Percentiles rank a stretch among this genome's conserved stretches.
Conservation (phyloP, 2,329 filamentous ascomycete genomes). For the Diaporthe australafricana region DNA sequence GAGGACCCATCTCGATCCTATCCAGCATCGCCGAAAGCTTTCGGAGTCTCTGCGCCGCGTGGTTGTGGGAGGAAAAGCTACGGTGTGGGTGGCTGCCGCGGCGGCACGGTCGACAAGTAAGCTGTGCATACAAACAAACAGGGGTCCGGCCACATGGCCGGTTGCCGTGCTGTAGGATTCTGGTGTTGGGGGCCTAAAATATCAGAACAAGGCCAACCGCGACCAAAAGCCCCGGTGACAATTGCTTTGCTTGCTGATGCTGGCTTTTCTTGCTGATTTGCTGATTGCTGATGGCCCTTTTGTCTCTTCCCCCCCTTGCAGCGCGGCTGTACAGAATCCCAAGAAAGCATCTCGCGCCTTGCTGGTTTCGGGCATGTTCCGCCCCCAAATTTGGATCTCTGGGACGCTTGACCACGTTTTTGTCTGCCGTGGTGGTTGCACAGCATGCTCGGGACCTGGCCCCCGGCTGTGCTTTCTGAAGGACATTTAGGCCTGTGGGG, state of each 20-base stretch:
- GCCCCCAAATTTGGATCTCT: constrained; percentile 17
- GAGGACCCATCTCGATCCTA: constrained; percentile 9
- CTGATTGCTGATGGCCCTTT: constrained; percentile 21
- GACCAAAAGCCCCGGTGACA: neutral
- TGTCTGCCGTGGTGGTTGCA: constrained; percentile 28
- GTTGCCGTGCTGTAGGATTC: constrained; percentile 19
- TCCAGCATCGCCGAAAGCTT: constrained; percentile 17
- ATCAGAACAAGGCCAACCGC: constrained; percentile 7
- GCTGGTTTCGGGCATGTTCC: constrained; percentile 22
- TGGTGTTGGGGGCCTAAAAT: constrained; percentile 34
- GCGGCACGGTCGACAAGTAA: constrained; percentile 26
- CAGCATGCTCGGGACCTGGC: constrained; percentile 18
- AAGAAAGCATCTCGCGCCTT: constrained; percentile 10
- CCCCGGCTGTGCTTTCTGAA: constrained; percentile 8
- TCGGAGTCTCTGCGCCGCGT: constrained; percentile 11
- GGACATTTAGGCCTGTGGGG: neutral
- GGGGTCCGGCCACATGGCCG: constrained; percentile 32
- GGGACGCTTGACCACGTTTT: constrained; percentile 26
- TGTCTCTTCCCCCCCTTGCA: constrained; percentile 22
- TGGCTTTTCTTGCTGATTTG: constrained; percentile 6
- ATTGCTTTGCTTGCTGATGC: constrained; percentile 17
- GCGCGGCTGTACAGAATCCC: constrained; percentile 16
- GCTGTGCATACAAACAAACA: constrained; percentile 22
- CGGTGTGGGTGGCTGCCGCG: constrained; percentile 1
- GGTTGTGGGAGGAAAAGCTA: neutral